Conservation (phyloP, 2,329 filamentous ascomycete genomes). For the Cytospora paraplurivora region DNA sequence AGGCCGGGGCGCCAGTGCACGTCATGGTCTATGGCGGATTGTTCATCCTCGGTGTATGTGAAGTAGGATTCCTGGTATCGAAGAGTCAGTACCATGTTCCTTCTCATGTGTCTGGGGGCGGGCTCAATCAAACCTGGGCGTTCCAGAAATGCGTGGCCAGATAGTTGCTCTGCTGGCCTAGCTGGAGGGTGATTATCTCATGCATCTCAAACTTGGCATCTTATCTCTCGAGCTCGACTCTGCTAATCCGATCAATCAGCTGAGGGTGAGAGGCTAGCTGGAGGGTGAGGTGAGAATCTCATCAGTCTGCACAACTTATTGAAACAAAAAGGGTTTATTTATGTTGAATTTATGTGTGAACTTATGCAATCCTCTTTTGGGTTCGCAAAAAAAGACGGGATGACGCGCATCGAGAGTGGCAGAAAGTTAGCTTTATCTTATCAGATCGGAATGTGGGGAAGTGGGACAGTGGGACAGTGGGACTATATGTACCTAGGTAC, state of each 20-base stretch:
- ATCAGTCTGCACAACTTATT: slow-evolving; percentile 15
- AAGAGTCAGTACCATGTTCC: background rate
- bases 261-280: background rate
- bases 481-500: no score
- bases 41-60: slow-evolving; percentile 72
- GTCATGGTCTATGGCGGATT: slow-evolving; percentile 75
- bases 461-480: background rate
- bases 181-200: slow-evolving; percentile 91
- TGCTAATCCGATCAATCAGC: no score
- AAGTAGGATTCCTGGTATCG: slow-evolving; percentile 86
- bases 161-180: slow-evolving; percentile 92
- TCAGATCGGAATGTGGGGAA: slow-evolving; percentile 16
- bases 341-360: no score
- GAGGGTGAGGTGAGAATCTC: slow-evolving; percentile 9
- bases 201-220: slow-evolving; percentile 69
- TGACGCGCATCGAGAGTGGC: slow-evolving; percentile 19
- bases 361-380: slow-evolving; percentile 23
- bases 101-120: background rate
- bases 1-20: slow-evolving; percentile 86
- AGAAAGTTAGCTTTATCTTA: slow-evolving; percentile 27
- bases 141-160: slow-evolving; percentile 98
- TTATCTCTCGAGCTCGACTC: no score
- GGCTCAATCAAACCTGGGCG: slow-evolving; percentile 62
- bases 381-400: slow-evolving; percentile 19
- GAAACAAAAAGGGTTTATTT: no score